Conservation (phyloP, 257 asterid species). For the Capsicum pubescens region DNA sequence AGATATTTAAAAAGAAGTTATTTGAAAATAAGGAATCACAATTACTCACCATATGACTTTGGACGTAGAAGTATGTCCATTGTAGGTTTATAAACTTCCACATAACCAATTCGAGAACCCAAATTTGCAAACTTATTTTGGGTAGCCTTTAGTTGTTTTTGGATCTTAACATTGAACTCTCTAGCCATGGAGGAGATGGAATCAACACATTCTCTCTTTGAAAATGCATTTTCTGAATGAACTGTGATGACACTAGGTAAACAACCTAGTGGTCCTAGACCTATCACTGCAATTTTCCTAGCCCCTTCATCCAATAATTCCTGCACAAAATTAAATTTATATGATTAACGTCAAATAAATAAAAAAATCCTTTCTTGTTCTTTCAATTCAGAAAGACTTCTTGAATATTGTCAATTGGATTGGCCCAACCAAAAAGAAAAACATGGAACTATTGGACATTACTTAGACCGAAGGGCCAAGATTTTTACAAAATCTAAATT, state of each 20-base stretch:
- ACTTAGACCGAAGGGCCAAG: no score
- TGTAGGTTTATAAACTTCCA: conserved; percentile 42
- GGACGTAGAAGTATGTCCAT: background rate
- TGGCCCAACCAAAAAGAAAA: no score
- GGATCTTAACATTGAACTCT: conserved; percentile 55
- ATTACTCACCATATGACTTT: background rate
- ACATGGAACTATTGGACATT: no score
- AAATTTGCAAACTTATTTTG: conserved; percentile 15
- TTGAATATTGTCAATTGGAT: no score
- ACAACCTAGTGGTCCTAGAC: conserved; percentile 80
- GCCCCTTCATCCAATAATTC: conserved; percentile 63
- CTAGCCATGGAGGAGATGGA: conserved; percentile 45
- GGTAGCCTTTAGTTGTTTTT: conserved; percentile 37
- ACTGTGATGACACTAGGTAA: conserved; percentile 64
- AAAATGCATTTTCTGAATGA: conserved; percentile 34
- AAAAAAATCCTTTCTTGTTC: no score
- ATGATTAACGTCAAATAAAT: background rate
- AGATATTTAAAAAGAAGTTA: no score
- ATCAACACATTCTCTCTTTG: conserved; percentile 48
- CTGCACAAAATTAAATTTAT: conserved; percentile 35
- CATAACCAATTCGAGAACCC: conserved; percentile 52
- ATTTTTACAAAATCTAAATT: background rate
- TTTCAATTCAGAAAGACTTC: no score
- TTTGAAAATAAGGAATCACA: background rate
- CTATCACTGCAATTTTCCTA: conserved; percentile 66